phyloP scores from a whole-genome alignment of 352 stramenopile species.

The Globisporangium iwayamae region DNA sequence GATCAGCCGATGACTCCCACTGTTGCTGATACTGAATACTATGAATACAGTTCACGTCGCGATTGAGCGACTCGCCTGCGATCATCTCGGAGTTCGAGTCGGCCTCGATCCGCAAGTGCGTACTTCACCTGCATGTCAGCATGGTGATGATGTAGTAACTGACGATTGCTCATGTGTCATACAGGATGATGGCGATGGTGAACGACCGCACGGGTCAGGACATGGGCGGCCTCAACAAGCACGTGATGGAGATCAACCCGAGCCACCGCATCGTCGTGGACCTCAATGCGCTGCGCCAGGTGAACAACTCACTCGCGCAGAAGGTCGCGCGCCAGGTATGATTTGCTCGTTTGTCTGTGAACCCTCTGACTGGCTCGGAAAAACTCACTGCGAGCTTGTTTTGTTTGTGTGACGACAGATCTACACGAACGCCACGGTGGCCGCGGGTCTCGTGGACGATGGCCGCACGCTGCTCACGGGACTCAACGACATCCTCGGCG shows the following conservation, averaged over 20 bases:
- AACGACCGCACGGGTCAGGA: constrained; percentile 76
- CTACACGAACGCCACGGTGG: constrained; percentile 98
- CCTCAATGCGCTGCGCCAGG: constrained; percentile 84
- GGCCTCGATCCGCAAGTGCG: constrained; percentile 91
- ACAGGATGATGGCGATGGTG: constrained; percentile 98
- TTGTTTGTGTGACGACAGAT: constrained; percentile 81
- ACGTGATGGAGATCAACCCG: constrained; percentile 99
- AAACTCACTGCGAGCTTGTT: constrained; percentile 7
- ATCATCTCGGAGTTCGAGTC: constrained; percentile 99
- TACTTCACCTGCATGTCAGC: neutral
- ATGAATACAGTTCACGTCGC: constrained; percentile 58
- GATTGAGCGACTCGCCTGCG: constrained; percentile 96
- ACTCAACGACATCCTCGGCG: constrained; percentile 94
- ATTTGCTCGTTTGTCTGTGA: neutral
- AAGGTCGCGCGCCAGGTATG: constrained; percentile 78
- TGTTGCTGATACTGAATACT: neutral
- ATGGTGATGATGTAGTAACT: neutral
- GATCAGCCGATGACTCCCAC: neutral
- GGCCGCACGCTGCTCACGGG: constrained; percentile 94
- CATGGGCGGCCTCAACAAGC: constrained; percentile 70
- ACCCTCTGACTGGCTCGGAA: neutral
- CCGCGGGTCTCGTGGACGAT: constrained; percentile 97
- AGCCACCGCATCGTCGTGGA: constrained; percentile 96
- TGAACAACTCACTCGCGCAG: constrained; percentile 81
- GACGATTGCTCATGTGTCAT: constrained; percentile 2